Conservation (phyloP, 306 rosid species). For the Malus orientalis region DNA sequence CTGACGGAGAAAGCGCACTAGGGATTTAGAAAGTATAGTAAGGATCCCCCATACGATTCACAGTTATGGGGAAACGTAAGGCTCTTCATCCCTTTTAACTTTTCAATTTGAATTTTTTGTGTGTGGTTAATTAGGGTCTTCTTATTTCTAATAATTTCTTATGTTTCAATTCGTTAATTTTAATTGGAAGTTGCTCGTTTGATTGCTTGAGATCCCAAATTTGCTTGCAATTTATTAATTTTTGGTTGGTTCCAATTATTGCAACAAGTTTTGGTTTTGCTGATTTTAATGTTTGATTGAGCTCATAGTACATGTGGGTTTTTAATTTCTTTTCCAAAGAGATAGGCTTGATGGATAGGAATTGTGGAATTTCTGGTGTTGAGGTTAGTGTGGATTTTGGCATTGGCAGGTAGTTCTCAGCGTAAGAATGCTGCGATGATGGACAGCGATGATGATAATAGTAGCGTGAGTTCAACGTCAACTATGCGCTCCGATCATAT, state of each 20-base stretch:
- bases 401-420: conserved; percentile 65
- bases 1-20: conserved; percentile 10
- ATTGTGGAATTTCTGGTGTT: background rate
- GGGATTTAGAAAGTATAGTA: background rate
- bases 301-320: background rate
- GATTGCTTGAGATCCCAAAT: background rate
- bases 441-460: conserved; percentile 72
- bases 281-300: background rate
- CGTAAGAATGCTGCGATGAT: conserved; percentile 58
- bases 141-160: background rate
- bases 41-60: conserved; percentile 18
- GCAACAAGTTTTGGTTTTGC: background rate
- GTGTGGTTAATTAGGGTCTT: background rate
- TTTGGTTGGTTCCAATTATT: background rate
- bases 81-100: background rate
- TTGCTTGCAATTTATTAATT: background rate
- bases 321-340: background rate
- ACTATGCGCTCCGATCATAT: conserved; percentile 57
- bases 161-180: background rate
- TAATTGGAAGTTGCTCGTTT: background rate
- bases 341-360: background rate
- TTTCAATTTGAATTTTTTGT: background rate
- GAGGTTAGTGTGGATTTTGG: background rate
- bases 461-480: conserved; percentile 78
- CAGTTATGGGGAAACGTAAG: conserved; percentile 86